phyloP scores from a whole-genome alignment of 495 filamentous ascomycete species.

The Usnea hakonensis region DNA sequence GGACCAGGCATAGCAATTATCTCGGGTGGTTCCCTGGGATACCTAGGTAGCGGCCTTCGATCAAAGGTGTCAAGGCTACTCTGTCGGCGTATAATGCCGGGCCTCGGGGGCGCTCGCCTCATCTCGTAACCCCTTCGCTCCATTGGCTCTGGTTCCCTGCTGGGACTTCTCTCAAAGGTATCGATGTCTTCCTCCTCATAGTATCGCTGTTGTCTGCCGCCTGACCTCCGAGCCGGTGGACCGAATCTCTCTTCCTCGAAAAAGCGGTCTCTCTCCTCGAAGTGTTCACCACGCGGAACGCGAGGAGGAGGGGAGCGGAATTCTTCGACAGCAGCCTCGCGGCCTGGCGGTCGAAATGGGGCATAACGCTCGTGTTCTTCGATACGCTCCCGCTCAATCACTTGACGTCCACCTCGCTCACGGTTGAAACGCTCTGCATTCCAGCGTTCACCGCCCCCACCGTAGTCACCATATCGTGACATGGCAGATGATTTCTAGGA shows the following conservation, averaged over 20 bases:
- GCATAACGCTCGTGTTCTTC: constrained; percentile 26
- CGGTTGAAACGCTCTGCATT: constrained; percentile 43
- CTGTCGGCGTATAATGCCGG: constrained; percentile 55
- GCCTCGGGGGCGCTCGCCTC: constrained; percentile 31
- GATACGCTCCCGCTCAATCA: constrained; percentile 38
- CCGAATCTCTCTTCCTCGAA: constrained; percentile 50
- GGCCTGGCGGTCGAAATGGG: constrained; percentile 14
- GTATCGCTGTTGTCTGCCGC: constrained; percentile 32
- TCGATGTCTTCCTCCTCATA: constrained; percentile 47
- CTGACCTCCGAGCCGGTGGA: constrained; percentile 40
- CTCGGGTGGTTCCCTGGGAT: constrained; percentile 34
- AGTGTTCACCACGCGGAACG: constrained; percentile 41
- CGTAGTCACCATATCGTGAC: constrained; percentile 40
- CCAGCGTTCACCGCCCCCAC: constrained; percentile 30
- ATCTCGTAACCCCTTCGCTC: neutral
- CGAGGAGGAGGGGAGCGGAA: constrained; percentile 30
- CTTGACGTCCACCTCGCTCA: constrained; percentile 39
- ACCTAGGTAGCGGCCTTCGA: constrained; percentile 52
- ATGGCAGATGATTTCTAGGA: constrained; percentile 21
- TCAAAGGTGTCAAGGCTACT: constrained; percentile 68
- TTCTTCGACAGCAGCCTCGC: constrained; percentile 29
- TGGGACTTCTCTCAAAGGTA: constrained; percentile 27
- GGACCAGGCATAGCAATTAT: constrained; percentile 34
- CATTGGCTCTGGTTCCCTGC: constrained; percentile 25
- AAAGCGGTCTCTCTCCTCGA: constrained; percentile 43